phyloP scores from a whole-genome alignment of 352 stramenopile species.

The Globisporangium nagaii region DNA sequence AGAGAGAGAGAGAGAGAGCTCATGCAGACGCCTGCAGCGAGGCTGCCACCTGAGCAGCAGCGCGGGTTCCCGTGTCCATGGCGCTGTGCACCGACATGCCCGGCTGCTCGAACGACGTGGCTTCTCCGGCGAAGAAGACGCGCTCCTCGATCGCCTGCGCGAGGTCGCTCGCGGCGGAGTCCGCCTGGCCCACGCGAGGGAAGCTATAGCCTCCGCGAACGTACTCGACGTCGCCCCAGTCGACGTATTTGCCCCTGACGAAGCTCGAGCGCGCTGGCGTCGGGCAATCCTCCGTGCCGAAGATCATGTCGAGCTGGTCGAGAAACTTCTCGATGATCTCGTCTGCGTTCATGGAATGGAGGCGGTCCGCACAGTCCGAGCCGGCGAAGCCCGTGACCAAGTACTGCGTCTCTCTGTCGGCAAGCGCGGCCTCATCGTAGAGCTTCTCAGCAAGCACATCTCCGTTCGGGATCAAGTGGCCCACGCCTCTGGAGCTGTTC shows the following conservation, averaged over 20 bases:
- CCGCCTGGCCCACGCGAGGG: constrained; percentile 61
- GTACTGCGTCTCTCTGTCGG: constrained; percentile 37
- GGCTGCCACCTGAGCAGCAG: constrained; percentile 38
- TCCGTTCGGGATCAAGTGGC: constrained; percentile 48
- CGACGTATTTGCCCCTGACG: constrained; percentile 71
- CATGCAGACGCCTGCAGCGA: constrained; percentile 23
- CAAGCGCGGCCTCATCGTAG: constrained; percentile 1
- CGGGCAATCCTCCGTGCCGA: constrained; percentile 48
- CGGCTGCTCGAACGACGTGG: constrained; percentile 74
- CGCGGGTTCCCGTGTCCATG: constrained; percentile 73
- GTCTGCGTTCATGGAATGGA: constrained; percentile 33
- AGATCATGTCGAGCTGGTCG: constrained; percentile 72
- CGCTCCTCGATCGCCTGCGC: constrained; percentile 53
- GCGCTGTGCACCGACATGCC: constrained; percentile 81
- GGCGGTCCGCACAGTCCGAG: constrained; percentile 53
- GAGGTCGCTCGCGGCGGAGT: constrained; percentile 51
- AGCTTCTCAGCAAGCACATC: constrained; percentile 21
- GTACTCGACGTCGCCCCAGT: constrained; percentile 69
- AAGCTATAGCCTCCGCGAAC: constrained; percentile 73
- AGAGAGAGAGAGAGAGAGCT: no score
- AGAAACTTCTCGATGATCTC: constrained; percentile 65
- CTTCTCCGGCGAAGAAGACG: constrained; percentile 80
- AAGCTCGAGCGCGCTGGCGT: constrained; percentile 53
- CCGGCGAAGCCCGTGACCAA: constrained; percentile 72
- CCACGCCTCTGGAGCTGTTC: constrained; percentile 65